Conservation (phyloP, 495 filamentous ascomycete species). For the Saxophila tyrrhenica region DNA sequence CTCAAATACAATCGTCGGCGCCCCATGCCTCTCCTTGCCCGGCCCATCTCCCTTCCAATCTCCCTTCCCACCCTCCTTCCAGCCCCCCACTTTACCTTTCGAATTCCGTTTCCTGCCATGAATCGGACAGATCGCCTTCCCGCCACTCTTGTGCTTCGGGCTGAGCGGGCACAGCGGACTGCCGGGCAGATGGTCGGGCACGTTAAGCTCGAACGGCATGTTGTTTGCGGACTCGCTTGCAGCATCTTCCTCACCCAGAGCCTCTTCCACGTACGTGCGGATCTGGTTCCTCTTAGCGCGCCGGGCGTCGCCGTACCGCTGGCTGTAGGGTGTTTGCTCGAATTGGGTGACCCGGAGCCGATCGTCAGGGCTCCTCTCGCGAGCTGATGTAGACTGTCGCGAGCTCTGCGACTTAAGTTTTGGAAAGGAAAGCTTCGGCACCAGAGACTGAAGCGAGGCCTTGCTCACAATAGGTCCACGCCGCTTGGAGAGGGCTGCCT, state of each 20-base stretch:
- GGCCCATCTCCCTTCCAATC: background rate
- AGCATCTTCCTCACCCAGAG: background rate
- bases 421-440: background rate
- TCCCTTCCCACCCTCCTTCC: background rate
- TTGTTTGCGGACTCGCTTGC: background rate
- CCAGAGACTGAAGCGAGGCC: background rate
- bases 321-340: slow-evolving; percentile 17
- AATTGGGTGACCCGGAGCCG: slow-evolving; percentile 10
- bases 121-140: slow-evolving; percentile 43
- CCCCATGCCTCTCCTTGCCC: background rate
- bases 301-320: slow-evolving; percentile 14
- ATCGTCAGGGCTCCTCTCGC: background rate
- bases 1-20: slow-evolving; percentile 7
- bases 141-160: slow-evolving; percentile 41
- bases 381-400: too few species aligned
- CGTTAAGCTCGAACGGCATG: slow-evolving; percentile 39
- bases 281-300: slow-evolving; percentile 9
- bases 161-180: slow-evolving; percentile 55
- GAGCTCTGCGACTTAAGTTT: slow-evolving; percentile 7
- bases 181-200: slow-evolving; percentile 53
- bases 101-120: slow-evolving; percentile 26
- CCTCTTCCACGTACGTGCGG: slow-evolving; percentile 1
- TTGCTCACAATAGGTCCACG: background rate
- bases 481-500: background rate
- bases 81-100: background rate